Conservation (phyloP, 2,329 filamentous ascomycete genomes). For the Aspergillus ustus region DNA sequence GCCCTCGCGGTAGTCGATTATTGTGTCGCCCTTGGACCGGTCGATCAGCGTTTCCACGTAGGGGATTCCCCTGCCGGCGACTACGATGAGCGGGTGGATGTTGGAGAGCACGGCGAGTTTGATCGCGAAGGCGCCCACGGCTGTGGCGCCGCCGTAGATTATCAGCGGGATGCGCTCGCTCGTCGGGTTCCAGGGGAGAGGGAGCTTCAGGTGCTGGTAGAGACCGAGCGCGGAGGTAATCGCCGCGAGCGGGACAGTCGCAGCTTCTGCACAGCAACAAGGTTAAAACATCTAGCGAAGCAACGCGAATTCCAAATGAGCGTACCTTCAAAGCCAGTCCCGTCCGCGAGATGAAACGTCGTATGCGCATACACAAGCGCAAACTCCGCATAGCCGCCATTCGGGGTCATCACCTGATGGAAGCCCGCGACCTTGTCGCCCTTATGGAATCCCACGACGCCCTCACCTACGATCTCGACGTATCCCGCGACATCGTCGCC, state of each 20-base stretch:
- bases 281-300: too few species aligned
- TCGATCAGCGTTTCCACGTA: constrained; percentile 60
- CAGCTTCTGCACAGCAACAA: constrained; percentile 47
- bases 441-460: constrained; percentile 58
- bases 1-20: constrained; percentile 65
- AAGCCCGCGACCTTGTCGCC: constrained; percentile 59
- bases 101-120: constrained; percentile 60
- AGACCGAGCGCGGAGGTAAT: constrained; percentile 60
- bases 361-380: constrained; percentile 57
- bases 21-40: constrained; percentile 57
- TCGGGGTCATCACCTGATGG: constrained; percentile 53
- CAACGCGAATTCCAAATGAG: too few species aligned
- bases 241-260: constrained; percentile 60
- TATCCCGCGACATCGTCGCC: constrained; percentile 59
- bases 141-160: constrained; percentile 55
- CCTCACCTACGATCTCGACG: constrained; percentile 55
- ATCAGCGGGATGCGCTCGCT: constrained; percentile 45
- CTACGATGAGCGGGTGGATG: constrained; percentile 65
- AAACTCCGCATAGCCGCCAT: constrained; percentile 61
- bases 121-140: constrained; percentile 63
- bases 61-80: constrained; percentile 58
- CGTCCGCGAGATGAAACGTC: constrained; percentile 58
- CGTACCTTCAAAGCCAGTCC: constrained; percentile 56
- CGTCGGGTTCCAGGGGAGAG: constrained; percentile 54
- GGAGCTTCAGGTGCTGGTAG: constrained; percentile 53